Evolutionary conservation across 2,329 filamentous ascomycete species (phyloP).

Genomic region (Aspergillus felis): DNA sequence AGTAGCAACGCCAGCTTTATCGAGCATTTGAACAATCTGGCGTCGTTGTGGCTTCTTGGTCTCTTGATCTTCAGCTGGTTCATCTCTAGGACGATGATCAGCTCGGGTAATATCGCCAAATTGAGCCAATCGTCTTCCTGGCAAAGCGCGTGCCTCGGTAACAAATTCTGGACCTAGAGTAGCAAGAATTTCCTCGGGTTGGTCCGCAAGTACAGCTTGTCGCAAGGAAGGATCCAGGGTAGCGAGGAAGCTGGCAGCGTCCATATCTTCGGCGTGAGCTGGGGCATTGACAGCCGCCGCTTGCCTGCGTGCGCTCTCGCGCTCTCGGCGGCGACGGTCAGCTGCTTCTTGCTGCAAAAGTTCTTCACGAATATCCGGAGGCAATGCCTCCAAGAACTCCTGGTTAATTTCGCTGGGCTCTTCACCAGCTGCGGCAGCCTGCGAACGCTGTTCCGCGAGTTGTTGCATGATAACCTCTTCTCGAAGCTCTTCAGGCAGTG

Average conservation of each 20-base stretch:
- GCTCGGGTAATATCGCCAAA: conserved; percentile 43
- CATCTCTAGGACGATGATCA: conserved; percentile 35
- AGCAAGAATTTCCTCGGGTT: conserved; percentile 81
- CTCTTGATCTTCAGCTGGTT: conserved; percentile 43
- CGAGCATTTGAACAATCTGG: conserved; percentile 90
- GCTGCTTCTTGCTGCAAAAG: conserved; percentile 85
- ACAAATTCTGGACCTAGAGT: conserved; percentile 81
- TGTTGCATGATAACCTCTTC: conserved; percentile 95
- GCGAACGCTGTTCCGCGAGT: conserved; percentile 74
- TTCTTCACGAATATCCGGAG: conserved; percentile 83
- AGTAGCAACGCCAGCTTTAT: conserved; percentile 94
- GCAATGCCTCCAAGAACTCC: conserved; percentile 90
- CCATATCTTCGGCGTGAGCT: conserved; percentile 73
- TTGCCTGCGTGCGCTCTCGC: conserved; percentile 73
- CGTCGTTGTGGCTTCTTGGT: conserved; percentile 66
- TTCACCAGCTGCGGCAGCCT: conserved; percentile 67
- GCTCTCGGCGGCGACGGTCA: conserved; percentile 82
- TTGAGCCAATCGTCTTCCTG: conserved; percentile 54
- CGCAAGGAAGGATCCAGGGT: conserved; percentile 82
- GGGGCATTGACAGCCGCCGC: conserved; percentile 46
- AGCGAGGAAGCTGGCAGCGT: conserved; percentile 85
- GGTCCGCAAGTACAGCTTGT: conserved; percentile 83
- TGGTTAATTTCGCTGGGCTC: conserved; percentile 68
- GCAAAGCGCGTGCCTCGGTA: conserved; percentile 74
- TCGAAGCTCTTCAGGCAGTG: conserved; percentile 93